These are phyloP conservation scores for Penicillium paneum DNA, from an alignment of 2,329 filamentous ascomycete genomes.

Conservation along the genomic window DNA sequence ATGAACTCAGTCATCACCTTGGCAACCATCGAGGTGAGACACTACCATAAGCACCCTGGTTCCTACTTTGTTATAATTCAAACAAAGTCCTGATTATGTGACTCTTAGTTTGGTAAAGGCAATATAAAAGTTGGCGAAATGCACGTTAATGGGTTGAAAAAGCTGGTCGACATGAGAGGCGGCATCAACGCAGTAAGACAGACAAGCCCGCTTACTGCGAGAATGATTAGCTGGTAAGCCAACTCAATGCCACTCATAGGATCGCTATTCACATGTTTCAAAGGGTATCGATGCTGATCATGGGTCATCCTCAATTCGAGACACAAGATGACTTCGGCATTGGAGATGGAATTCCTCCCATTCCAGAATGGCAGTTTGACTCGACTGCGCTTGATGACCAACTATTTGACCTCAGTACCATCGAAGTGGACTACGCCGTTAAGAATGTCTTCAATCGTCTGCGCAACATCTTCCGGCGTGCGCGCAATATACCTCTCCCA, in stretches of 20 bases:
- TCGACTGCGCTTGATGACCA: slow-evolving; percentile 10
- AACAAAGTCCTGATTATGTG: slow-evolving; percentile 1
- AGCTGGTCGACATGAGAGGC: slow-evolving; percentile 50
- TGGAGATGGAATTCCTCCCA: slow-evolving; percentile 51
- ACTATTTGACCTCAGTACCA: slow-evolving; percentile 10
- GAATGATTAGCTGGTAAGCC: slow-evolving; percentile 55
- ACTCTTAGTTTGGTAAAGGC: slow-evolving; percentile 51
- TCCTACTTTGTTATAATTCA: background rate
- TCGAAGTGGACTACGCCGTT: slow-evolving; percentile 37
- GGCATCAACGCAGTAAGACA: slow-evolving; percentile 50
- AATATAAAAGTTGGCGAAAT: slow-evolving; percentile 46
- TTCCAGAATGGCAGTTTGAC: slow-evolving; percentile 48
- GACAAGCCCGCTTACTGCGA: slow-evolving; percentile 53
- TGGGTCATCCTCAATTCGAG: slow-evolving; percentile 52
- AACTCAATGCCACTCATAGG: no score
- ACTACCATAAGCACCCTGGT: background rate
- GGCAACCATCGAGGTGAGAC: slow-evolving; percentile 55
- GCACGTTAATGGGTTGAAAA: slow-evolving; percentile 52
- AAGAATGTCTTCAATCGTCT: slow-evolving; percentile 45
- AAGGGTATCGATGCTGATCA: slow-evolving; percentile 59
- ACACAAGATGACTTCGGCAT: slow-evolving; percentile 50
- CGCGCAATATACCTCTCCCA: slow-evolving; percentile 25
- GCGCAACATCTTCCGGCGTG: slow-evolving; percentile 42
- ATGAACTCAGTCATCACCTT: slow-evolving; percentile 58
- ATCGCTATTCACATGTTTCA: background rate